A percentile compares a stretch with the other conserved stretches of the same genome.
These are phyloP conservation scores for Dactylellina drechsleri DNA, from an alignment of 2,329 filamentous ascomycete genomes.

Conservation along the genomic window DNA sequence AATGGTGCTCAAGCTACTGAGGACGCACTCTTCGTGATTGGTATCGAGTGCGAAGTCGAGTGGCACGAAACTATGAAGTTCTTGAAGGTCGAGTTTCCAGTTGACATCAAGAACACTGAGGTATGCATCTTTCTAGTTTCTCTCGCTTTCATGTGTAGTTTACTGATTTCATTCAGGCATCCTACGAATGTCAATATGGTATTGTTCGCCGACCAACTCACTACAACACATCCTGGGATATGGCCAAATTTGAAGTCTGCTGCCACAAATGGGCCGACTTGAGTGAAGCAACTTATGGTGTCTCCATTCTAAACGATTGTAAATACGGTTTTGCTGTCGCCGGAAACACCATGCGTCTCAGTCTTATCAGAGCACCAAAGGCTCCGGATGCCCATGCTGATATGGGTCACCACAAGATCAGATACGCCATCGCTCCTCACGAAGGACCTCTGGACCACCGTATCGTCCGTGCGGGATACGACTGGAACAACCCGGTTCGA, in stretches of 20 bases:
- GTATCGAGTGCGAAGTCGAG: conserved; percentile 86
- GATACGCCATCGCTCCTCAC: conserved; percentile 91
- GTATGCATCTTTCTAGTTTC: conserved; percentile 68
- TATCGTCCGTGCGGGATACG: conserved; percentile 84
- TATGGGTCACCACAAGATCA: conserved; percentile 87
- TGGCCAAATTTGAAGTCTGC: conserved; percentile 98
- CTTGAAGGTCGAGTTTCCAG: conserved; percentile 97
- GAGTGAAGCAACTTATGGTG: conserved; percentile 86
- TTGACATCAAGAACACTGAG: conserved; percentile 88
- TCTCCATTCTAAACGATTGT: conserved; percentile 91
- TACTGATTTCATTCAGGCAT: conserved; percentile 46
- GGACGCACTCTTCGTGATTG: conserved; percentile 75
- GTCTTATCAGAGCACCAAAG: conserved; percentile 85
- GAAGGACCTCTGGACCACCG: conserved; percentile 74
- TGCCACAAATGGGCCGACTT: conserved; percentile 94
- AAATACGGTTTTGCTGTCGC: conserved; percentile 95
- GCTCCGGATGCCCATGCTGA: conserved; percentile 93
- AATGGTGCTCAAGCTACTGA: conserved; percentile 65
- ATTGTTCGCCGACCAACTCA: conserved; percentile 90
- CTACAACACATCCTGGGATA: conserved; percentile 97
- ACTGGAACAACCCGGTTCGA: conserved; percentile 86
- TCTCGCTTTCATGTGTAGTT: no score
- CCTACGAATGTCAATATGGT: conserved; percentile 92
- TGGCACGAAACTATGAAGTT: conserved; percentile 98
- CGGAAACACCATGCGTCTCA: conserved; percentile 89